Percentiles rank a stretch among this genome's conserved stretches.
phyloP scores from a whole-genome alignment of 2,329 filamentous ascomycete genomes.

The Fusarium decemcellulare region DNA sequence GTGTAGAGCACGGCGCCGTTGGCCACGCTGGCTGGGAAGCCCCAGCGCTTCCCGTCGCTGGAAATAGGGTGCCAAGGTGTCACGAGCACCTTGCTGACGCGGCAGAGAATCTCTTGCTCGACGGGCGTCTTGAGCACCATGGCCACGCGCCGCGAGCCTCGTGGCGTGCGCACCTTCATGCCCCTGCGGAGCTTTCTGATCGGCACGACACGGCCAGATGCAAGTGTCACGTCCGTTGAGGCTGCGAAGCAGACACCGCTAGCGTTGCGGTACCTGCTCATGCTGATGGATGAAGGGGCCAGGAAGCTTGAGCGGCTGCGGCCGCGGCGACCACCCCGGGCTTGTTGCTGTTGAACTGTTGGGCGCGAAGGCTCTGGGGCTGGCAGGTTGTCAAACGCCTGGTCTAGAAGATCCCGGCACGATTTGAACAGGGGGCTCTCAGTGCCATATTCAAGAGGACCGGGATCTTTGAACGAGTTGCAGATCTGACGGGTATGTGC shows the following conservation, averaged over 20 bases:
- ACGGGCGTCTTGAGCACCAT: constrained; percentile 67
- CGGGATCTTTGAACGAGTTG: constrained; percentile 74
- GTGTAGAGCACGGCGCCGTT: constrained; percentile 57
- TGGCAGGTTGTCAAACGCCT: constrained; percentile 63
- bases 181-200: constrained; percentile 62
- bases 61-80: constrained; percentile 74
- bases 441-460: constrained; percentile 67
- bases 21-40: constrained; percentile 60
- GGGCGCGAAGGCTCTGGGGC: constrained; percentile 58
- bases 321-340: not conserved
- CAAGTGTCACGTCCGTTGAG: constrained; percentile 61
- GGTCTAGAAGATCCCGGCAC: constrained; percentile 65
- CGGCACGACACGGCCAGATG: constrained; percentile 54
- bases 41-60: constrained; percentile 56
- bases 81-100: constrained; percentile 62
- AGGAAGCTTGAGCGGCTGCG: constrained; percentile 10
- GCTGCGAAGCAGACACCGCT: constrained; percentile 67
- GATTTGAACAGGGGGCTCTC: constrained; percentile 65
- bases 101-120: constrained; percentile 57
- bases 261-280: constrained; percentile 60
- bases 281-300: constrained; percentile 47
- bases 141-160: constrained; percentile 62
- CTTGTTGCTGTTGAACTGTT: not conserved
- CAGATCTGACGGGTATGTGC: constrained; percentile 71
- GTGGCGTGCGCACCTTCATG: constrained; percentile 64